A percentile compares a stretch with the other conserved stretches of the same genome.
Evolutionary conservation across 768 basidiomycete species (phyloP).

Genomic region (Harrya chromipes): DNA sequence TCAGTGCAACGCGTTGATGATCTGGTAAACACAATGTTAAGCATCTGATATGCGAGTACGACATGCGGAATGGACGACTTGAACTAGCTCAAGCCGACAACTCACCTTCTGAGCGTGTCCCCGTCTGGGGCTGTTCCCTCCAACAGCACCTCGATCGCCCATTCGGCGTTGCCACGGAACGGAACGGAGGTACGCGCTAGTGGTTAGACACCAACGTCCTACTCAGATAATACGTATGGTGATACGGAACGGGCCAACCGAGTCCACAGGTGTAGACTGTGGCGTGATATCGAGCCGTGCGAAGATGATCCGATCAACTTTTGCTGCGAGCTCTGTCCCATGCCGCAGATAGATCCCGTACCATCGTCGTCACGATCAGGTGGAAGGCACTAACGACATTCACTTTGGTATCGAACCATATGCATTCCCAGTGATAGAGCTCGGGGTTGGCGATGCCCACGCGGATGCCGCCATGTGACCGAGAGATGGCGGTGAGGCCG

Average conservation of each 20-base stretch:
- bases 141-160: slow-evolving; percentile 64
- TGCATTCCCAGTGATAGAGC: slow-evolving; percentile 52
- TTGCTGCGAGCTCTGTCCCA: slow-evolving; percentile 42
- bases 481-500: slow-evolving; percentile 52
- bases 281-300: slow-evolving; percentile 49
- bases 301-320: slow-evolving; percentile 56
- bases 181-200: slow-evolving; percentile 45
- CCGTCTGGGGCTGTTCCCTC: slow-evolving; percentile 60
- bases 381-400: too few relatives aligned
- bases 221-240: slow-evolving; percentile 60
- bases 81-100: too few relatives aligned
- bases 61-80: too few relatives aligned
- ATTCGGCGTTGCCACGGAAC: slow-evolving; percentile 56
- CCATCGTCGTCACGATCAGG: slow-evolving; percentile 46
- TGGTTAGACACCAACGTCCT: slow-evolving; percentile 47
- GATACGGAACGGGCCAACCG: slow-evolving; percentile 57
- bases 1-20: too few relatives aligned
- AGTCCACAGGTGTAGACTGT: slow-evolving; percentile 10
- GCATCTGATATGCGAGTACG: too few relatives aligned
- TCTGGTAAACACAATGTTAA: too few relatives aligned
- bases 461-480: slow-evolving; percentile 57
- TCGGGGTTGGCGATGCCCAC: slow-evolving; percentile 31
- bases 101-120: too few relatives aligned
- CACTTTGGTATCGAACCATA: too few relatives aligned
- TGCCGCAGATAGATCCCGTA: slow-evolving; percentile 45